phyloP scores from a whole-genome alignment of 352 stramenopile species.

The Labyrinthula sp. region DNA sequence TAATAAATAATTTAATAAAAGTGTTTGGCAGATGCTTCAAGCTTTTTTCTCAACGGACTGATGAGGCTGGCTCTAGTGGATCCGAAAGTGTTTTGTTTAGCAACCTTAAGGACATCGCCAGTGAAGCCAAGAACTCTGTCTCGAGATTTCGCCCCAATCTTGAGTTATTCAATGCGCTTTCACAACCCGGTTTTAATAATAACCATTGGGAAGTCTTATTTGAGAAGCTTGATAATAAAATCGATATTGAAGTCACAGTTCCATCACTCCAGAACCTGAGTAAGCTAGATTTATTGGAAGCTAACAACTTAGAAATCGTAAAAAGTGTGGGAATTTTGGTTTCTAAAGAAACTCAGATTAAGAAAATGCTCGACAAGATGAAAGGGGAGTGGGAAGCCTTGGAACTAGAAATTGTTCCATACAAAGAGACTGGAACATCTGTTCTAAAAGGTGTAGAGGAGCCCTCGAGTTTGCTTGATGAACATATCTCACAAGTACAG shows the following conservation, averaged over 20 bases:
- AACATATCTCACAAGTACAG: constrained; percentile 80
- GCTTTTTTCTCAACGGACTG: constrained; percentile 66
- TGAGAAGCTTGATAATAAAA: constrained; percentile 58
- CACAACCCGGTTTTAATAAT: constrained; percentile 71
- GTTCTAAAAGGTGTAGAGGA: constrained; percentile 70
- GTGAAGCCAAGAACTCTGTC: no score
- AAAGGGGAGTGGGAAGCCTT: constrained; percentile 61
- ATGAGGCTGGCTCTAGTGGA: constrained; percentile 61
- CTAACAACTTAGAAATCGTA: constrained; percentile 63
- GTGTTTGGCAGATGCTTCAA: constrained; percentile 68
- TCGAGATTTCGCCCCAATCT: constrained; percentile 60
- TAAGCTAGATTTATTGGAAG: constrained; percentile 56
- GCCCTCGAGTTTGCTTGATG: constrained; percentile 67
- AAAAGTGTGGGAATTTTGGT: constrained; percentile 69
- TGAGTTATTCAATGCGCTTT: constrained; percentile 57
- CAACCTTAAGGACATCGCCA: constrained; percentile 65
- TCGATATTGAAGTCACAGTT: constrained; percentile 34
- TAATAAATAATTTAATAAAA: constrained; percentile 51
- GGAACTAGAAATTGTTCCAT: constrained; percentile 55
- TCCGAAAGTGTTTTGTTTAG: no score
- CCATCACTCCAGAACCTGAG: constrained; percentile 39
- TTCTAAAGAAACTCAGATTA: constrained; percentile 78
- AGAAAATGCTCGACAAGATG: constrained; percentile 71
- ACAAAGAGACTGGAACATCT: constrained; percentile 68
- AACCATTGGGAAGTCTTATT: constrained; percentile 72